phyloP scores from a whole-genome alignment of 306 rosid genomes.

The Rosa lucieae region DNA sequence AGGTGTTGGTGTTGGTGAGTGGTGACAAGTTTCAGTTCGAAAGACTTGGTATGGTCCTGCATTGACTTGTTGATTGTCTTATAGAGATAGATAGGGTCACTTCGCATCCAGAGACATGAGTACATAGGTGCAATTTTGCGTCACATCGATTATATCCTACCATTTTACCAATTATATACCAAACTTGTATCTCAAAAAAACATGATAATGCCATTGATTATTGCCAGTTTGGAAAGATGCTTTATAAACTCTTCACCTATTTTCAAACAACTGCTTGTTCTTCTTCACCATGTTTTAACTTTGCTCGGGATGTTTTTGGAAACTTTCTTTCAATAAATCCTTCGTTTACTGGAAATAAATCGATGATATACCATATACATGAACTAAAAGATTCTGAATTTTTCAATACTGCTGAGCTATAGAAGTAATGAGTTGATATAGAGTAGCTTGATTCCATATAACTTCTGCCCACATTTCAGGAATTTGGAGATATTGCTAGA shows the following conservation, averaged over 20 bases:
- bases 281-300: neutral
- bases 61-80: neutral
- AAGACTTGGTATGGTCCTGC: constrained; percentile 71
- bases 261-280: neutral
- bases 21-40: constrained; percentile 92
- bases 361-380: neutral
- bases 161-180: neutral
- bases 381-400: neutral
- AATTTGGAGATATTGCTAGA: neutral
- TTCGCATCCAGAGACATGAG: neutral
- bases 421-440: neutral
- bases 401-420: neutral
- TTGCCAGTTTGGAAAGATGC: neutral
- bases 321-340: neutral
- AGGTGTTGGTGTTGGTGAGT: constrained; percentile 43
- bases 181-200: neutral
- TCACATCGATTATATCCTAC: too few species aligned
- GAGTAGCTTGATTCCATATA: neutral
- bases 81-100: neutral
- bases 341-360: neutral
- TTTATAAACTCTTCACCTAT: neutral
- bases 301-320: too few species aligned
- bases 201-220: neutral
- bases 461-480: neutral
- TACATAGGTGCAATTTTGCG: neutral